Evolutionary conservation across 805 yeast genomes (phyloP).

Genomic region (Yamadazyma olivae): DNA sequence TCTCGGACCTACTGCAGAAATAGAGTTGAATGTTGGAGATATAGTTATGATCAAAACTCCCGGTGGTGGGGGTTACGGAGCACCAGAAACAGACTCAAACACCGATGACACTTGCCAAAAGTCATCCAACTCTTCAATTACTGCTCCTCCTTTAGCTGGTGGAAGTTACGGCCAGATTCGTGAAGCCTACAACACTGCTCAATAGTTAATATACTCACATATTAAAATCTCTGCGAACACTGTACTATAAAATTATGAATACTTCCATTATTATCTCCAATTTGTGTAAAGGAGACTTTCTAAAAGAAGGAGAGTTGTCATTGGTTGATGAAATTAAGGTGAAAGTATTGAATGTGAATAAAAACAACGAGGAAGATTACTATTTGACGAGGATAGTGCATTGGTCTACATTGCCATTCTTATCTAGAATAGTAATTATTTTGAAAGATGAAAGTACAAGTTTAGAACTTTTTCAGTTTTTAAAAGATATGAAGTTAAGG

Average conservation of each 20-base stretch:
- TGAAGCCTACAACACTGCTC: slow-evolving; percentile 20
- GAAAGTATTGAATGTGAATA: slow-evolving; percentile 22
- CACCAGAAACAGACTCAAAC: slow-evolving; percentile 2
- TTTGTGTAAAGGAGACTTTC: slow-evolving; percentile 28
- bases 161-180: slow-evolving; percentile 20
- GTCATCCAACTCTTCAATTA: slow-evolving; percentile 1
- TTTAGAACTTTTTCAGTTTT: slow-evolving; percentile 17
- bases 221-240: no score
- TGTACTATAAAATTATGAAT: no score
- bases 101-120: slow-evolving; percentile 3
- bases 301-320: slow-evolving; percentile 16
- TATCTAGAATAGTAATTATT: slow-evolving; percentile 36
- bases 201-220: slow-evolving; percentile 8
- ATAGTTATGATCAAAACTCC: slow-evolving; percentile 68
- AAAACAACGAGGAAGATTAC: slow-evolving; percentile 19
- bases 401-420: slow-evolving; percentile 40
- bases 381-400: slow-evolving; percentile 24
- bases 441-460: slow-evolving; percentile 30
- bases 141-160: slow-evolving; percentile 11
- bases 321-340: slow-evolving; percentile 35
- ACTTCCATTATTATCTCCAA: slow-evolving; percentile 38
- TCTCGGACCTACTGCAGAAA: slow-evolving; percentile 65
- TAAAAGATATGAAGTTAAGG: slow-evolving; percentile 12
- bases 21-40: slow-evolving; percentile 59
- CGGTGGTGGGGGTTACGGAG: slow-evolving; percentile 85